Base-by-base conservation (phyloP, 1,284 basidiomycete genomes). In the Pterula multifida region DNA sequence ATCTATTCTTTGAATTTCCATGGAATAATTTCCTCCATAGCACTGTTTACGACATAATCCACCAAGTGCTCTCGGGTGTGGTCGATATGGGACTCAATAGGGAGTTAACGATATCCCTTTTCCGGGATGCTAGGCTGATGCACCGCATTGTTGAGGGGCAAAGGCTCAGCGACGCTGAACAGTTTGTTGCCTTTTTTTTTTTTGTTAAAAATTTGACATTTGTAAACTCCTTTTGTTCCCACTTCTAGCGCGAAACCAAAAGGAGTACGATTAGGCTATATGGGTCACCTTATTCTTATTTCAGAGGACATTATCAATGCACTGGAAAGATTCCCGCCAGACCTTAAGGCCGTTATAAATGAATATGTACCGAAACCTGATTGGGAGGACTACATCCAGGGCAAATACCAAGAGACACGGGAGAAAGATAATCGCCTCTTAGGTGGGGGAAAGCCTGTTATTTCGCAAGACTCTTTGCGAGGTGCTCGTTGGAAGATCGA, bases 11-110 rank as follows among this genome's bases (percentile, higher is more conserved):
- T 63, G 82, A 90, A 54, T 96, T 87, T 60, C 92, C 93, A 0
- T 93, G 91, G 86, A 98, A 98, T 70, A 98, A 98, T 63, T 98
- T 98, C 63, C 68, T 98, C 39, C 96, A 99, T 64, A 94, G 92
- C 59, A 87, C 95, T 13, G 92, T 97, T 15, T 98, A 98, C 63
- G 96, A 98, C 64, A 73, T 98, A 47, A 74, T 98, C 1, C 95
- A 98, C 63, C 96, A 98, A 64, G 87, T 97, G 47, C 76, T 99
- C 55, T 95, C 90, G 12, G 93, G 93, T 13, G 76, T 81, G 28
- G 72, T 91, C 35, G 82, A 90, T 24, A 72, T 71, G 23, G 85
- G 86, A 1, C 72, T 79, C 51, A 95, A 93, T 60, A 78, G 87
- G 45, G 83, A 92, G 56, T 72, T 96, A 21, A 83, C 83, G 9